A percentile compares a stretch with the other conserved stretches of the same genome.
These are phyloP conservation scores for Citrus maxima DNA, from an alignment of 345 rosid species.

Conservation along the genomic window DNA sequence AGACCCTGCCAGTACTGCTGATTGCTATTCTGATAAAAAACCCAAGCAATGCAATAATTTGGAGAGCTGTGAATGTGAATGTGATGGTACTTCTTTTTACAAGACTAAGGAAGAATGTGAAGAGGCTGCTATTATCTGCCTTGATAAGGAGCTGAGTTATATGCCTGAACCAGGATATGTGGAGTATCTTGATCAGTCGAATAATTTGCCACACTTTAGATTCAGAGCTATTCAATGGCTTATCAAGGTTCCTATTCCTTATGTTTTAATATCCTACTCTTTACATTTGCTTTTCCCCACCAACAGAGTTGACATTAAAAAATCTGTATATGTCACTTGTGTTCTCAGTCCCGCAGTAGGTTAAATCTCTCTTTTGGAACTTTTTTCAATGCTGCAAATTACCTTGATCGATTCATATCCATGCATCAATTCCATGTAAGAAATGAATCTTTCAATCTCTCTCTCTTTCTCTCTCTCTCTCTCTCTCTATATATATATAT, in stretches of 20 bases:
- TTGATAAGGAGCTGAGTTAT: constrained; percentile 34
- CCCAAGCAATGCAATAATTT: background rate
- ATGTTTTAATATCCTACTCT: background rate
- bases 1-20: constrained; percentile 16
- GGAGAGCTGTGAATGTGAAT: background rate
- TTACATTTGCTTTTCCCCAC: too few species aligned
- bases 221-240: constrained; percentile 40
- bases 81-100: background rate
- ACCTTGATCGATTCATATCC: constrained; percentile 57
- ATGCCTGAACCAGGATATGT: constrained; percentile 35
- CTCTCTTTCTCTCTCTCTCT: too few species aligned
- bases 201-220: constrained; percentile 23
- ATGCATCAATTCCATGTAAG: constrained; percentile 47
- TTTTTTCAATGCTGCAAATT: constrained; percentile 53
- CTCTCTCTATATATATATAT: too few species aligned
- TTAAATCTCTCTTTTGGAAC: constrained; percentile 40
- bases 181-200: constrained; percentile 20
- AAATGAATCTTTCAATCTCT: background rate
- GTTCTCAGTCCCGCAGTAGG: constrained; percentile 41
- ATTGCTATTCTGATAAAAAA: background rate
- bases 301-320: background rate
- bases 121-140: constrained; percentile 13
- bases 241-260: constrained; percentile 24
- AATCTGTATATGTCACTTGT: constrained; percentile 8
- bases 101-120: constrained; percentile 27